phyloP scores from a whole-genome alignment of 2,329 filamentous ascomycete genomes.

The Nigrospora osmanthi region DNA sequence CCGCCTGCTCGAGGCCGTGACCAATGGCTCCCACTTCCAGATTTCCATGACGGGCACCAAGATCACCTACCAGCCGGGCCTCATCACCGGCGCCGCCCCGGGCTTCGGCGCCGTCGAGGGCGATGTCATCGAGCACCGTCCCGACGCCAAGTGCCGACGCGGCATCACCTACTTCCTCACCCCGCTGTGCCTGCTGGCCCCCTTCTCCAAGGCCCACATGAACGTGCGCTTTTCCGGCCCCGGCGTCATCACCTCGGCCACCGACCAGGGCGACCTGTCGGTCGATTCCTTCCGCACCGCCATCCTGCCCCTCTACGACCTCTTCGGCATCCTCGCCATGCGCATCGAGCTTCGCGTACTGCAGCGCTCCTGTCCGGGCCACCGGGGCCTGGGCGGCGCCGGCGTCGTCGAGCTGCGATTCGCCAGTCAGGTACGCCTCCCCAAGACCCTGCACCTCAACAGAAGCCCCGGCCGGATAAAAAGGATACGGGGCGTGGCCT shows the following conservation, averaged over 20 bases:
- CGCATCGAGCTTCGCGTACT: constrained; percentile 82
- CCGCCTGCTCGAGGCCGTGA: constrained; percentile 86
- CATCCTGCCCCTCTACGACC: constrained; percentile 79
- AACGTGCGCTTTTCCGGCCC: constrained; percentile 86
- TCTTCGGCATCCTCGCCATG: constrained; percentile 74
- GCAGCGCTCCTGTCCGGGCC: constrained; percentile 69
- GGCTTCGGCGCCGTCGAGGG: constrained; percentile 62
- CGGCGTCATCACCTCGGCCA: constrained; percentile 86
- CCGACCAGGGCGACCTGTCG: constrained; percentile 76
- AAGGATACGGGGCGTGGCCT: constrained; percentile 85
- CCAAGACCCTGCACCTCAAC: constrained; percentile 85
- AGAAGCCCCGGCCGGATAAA: constrained; percentile 78
- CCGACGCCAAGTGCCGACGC: constrained; percentile 69
- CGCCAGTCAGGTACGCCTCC: constrained; percentile 84
- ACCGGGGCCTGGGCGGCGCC: constrained; percentile 70
- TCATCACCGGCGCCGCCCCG: constrained; percentile 79
- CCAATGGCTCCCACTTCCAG: constrained; percentile 90
- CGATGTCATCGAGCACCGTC: constrained; percentile 72
- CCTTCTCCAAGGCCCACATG: constrained; percentile 85
- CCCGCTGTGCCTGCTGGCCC: constrained; percentile 80
- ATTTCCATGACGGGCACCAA: constrained; percentile 96
- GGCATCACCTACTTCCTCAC: constrained; percentile 90
- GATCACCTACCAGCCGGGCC: constrained; percentile 81
- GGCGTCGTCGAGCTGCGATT: constrained; percentile 93
- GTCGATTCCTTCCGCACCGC: constrained; percentile 92